Base-by-base conservation (phyloP, 2,329 filamentous ascomycete genomes). In the Cordyceps fumosorosea region DNA sequence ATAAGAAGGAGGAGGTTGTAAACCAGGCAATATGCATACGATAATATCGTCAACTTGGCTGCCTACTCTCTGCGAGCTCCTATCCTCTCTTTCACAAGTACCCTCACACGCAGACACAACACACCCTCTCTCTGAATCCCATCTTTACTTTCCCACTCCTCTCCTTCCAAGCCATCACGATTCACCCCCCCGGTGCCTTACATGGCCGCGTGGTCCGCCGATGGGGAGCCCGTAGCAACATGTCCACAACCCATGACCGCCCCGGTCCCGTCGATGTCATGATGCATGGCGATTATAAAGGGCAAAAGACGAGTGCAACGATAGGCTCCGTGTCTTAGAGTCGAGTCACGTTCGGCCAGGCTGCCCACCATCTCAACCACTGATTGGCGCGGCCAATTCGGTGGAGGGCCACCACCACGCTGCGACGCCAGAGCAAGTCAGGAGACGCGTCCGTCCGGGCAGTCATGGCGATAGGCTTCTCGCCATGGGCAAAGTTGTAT, bases 341-440 rank as follows among this genome's bases (percentile, higher is more conserved):
- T 64, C 65, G 62, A 74, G 74, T 76, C 74, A 76, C 74, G 74
- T 69, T 75, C 66, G 69, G 66, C 65, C 64, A 66, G 65, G 65
- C 52, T 63, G 63, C 65, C 65, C 69, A 66, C 69, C 67, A 66
- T 66, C 63, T 65, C 62, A 59, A 44, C 57, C 57, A 63, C 64
- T 62, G 34, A 68, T 63, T 66, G 63, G 55, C 65, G 62, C 57
- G 54, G 24, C 47, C 61, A 11, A 29, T 22, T 22, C 62, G 63
- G 55, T 65, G 62, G 64, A 63, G 58, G 40, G 55, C 60, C 58
- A 60, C 65, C 64, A 67, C 63, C 59, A 65, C 56, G 37, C 53
- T 40, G 56, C 51, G 63, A 60, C 62, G 61, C 50, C 48, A 47
- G 42, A 48, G 48, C 55, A 58, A 47, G 61, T 63, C 61, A 63